These are phyloP conservation scores for Salix dunnii DNA, from an alignment of 345 rosid species.

Conservation along the genomic window DNA sequence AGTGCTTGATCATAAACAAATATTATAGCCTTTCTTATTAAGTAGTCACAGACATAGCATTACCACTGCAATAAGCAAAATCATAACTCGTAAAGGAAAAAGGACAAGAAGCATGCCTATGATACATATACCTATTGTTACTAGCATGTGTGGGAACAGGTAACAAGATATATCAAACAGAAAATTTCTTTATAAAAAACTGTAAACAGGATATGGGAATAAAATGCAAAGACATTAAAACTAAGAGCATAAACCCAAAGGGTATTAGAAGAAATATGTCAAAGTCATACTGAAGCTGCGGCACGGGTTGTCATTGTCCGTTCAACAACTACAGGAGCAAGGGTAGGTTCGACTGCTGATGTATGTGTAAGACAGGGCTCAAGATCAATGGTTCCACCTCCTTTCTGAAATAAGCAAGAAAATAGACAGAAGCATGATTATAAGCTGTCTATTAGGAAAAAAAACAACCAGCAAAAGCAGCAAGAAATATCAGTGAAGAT, in stretches of 20 bases:
- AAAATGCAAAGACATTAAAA: background rate
- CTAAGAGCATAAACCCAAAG: background rate
- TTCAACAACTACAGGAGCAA: conserved; percentile 98
- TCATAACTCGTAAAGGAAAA: background rate
- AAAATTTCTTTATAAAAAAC: too few species aligned
- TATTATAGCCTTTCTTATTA: background rate
- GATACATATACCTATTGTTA: background rate
- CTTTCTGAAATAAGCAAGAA: conserved; percentile 61
- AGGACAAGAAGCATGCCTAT: background rate
- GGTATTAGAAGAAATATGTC: background rate
- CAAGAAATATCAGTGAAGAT: background rate
- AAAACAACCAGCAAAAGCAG: background rate
- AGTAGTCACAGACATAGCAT: background rate
- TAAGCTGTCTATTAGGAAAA: background rate
- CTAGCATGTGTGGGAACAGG: background rate
- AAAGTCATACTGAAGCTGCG: conserved; percentile 86
- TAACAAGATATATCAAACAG: background rate
- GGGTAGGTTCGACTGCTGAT: conserved; percentile 93
- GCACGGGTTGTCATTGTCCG: conserved; percentile 99
- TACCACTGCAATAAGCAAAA: background rate
- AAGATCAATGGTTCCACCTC: conserved; percentile 91
- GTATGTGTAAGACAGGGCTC: conserved; percentile 96
- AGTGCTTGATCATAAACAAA: background rate
- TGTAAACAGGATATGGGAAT: background rate
- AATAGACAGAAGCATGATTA: background rate